Conservation (phyloP, 2,329 filamentous ascomycete species). For the Claviceps cyperi region DNA sequence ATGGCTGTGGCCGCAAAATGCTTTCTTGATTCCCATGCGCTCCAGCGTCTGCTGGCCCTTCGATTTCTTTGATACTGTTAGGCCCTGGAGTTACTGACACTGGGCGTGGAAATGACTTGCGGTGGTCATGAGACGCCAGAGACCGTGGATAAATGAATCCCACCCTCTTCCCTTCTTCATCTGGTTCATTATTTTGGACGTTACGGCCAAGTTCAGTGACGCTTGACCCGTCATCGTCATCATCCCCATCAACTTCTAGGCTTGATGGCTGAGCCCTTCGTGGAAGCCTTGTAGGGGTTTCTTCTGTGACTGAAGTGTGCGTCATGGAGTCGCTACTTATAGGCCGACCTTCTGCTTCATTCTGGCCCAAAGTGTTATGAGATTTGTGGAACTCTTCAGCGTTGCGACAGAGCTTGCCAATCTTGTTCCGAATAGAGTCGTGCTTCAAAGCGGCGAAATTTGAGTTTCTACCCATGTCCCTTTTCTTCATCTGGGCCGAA, state of each 20-base stretch:
- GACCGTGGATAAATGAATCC: not conserved
- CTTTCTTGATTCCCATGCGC: not conserved
- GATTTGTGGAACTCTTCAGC: slow-evolving; percentile 19
- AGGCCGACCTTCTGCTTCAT: slow-evolving; percentile 10
- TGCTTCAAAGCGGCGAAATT: slow-evolving; percentile 9
- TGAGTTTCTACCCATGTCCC: not conserved
- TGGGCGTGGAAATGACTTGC: not conserved
- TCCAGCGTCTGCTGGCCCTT: not conserved
- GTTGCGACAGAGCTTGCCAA: slow-evolving; percentile 19
- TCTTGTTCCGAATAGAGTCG: slow-evolving; percentile 9
- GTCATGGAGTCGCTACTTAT: slow-evolving; percentile 4
- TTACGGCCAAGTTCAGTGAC: not conserved
- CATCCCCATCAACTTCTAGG: not conserved
- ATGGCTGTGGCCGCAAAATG: not conserved
- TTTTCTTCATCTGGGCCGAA: slow-evolving; percentile 5
- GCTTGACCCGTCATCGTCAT: not conserved
- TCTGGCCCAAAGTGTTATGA: slow-evolving; percentile 21
- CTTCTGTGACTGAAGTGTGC: not conserved
- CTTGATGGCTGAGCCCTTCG: not conserved
- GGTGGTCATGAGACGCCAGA: not conserved
- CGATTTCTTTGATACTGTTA: not conserved
- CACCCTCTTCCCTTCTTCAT: not conserved
- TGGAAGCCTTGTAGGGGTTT: slow-evolving; percentile 1
- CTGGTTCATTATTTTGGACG: not conserved
- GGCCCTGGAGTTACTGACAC: not conserved